These are phyloP conservation scores for Reticulascus tulasneorum DNA, from an alignment of 2,329 filamentous ascomycete genomes.

Conservation along the genomic window DNA sequence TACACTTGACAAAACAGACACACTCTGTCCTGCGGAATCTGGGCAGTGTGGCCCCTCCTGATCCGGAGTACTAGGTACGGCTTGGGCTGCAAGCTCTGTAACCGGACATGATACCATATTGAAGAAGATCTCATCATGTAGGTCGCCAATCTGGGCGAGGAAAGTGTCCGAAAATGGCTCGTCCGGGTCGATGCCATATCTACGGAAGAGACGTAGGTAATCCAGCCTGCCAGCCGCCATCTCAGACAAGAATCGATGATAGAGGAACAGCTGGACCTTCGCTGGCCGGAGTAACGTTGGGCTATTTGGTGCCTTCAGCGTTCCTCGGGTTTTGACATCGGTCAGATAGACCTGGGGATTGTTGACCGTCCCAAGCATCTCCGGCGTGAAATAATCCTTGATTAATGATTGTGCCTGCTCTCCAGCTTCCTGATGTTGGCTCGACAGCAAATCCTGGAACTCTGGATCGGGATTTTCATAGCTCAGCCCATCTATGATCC, in stretches of 20 bases:
- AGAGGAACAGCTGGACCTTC: constrained; percentile 83
- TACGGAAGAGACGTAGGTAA: constrained; percentile 62
- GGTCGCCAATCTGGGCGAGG: constrained; percentile 65
- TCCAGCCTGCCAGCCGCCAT: constrained; percentile 70
- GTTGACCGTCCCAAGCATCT: constrained; percentile 11
- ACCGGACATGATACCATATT: constrained; percentile 32
- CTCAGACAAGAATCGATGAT: constrained; percentile 76
- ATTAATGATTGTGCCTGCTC: constrained; percentile 32
- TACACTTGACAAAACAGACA: too few species aligned
- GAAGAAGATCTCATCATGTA: constrained; percentile 64
- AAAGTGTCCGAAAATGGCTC: constrained; percentile 74
- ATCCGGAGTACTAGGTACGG: too few species aligned
- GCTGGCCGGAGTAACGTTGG: constrained; percentile 69
- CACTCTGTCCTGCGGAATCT: constrained; percentile 13
- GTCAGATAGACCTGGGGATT: constrained; percentile 62
- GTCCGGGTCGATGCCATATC: constrained; percentile 66
- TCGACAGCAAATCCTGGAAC: constrained; percentile 58
- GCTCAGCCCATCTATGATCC: constrained; percentile 83
- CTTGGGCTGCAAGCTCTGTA: too few species aligned
- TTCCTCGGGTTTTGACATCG: constrained; percentile 82
- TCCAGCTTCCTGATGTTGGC: constrained; percentile 27
- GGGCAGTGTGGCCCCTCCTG: constrained; percentile 3
- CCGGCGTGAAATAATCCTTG: constrained; percentile 34
- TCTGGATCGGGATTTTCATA: constrained; percentile 70
- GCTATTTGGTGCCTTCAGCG: constrained; percentile 59